These are phyloP conservation scores for Xerocomellus chrysenteron DNA, from an alignment of 768 basidiomycete genomes.

Conservation along the genomic window DNA sequence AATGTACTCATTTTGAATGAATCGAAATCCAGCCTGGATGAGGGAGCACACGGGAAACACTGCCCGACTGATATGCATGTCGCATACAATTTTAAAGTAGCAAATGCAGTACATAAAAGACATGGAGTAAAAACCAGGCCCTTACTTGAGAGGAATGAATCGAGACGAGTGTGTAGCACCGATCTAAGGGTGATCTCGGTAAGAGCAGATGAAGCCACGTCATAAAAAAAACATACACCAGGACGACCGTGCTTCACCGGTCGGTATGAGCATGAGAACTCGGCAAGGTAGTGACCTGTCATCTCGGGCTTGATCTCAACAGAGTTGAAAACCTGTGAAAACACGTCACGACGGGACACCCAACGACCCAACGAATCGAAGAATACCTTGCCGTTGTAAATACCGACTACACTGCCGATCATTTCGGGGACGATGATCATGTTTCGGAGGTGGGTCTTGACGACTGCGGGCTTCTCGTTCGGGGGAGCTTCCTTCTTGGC, in stretches of 20 bases:
- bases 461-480: slow-evolving; percentile 97
- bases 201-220: background rate
- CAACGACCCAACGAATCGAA: background rate
- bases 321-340: slow-evolving; percentile 78
- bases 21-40: slow-evolving; percentile 15
- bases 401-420: slow-evolving; percentile 97
- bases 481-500: slow-evolving; percentile 99
- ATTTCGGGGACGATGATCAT: slow-evolving; percentile 99
- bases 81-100: slow-evolving; percentile 39
- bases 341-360: background rate
- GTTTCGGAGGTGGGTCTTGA: slow-evolving; percentile 98
- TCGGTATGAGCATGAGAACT: slow-evolving; percentile 96
- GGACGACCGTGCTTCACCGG: slow-evolving; percentile 99
- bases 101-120: slow-evolving; percentile 22
- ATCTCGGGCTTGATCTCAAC: slow-evolving; percentile 99
- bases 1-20: slow-evolving; percentile 41
- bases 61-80: slow-evolving; percentile 28
- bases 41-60: background rate
- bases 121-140: slow-evolving; percentile 22
- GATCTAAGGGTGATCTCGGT: slow-evolving; percentile 47
- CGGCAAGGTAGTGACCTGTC: slow-evolving; percentile 99
- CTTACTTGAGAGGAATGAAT: slow-evolving; percentile 97
- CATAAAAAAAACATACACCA: slow-evolving; percentile 68
- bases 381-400: slow-evolving; percentile 94
- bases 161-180: slow-evolving; percentile 91